Evolutionary conservation across 768 basidiomycete species (phyloP).

Genomic region (Lactarius tabidus): DNA sequence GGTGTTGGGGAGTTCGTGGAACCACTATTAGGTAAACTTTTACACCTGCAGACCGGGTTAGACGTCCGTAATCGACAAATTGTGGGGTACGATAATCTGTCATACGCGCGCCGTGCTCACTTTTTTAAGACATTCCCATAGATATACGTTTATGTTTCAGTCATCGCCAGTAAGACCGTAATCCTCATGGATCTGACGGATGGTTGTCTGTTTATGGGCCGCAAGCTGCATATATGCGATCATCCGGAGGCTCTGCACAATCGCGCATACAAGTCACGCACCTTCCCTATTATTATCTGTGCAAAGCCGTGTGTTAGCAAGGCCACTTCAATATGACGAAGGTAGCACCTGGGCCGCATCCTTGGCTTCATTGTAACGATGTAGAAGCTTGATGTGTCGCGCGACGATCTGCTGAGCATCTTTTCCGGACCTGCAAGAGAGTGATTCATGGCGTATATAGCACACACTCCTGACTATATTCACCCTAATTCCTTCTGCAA

Average conservation of each 20-base stretch:
- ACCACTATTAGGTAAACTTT: no score
- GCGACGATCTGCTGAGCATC: conserved; percentile 56
- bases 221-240: conserved; percentile 53
- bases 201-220: conserved; percentile 58
- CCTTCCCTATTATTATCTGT: conserved; percentile 77
- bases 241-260: conserved; percentile 4
- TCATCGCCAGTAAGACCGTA: conserved; percentile 56
- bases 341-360: conserved; percentile 64
- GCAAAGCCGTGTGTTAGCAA: not conserved
- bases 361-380: conserved; percentile 74
- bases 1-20: no score
- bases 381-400: conserved; percentile 61
- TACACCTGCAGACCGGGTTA: no score
- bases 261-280: conserved; percentile 29
- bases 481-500: conserved; percentile 21
- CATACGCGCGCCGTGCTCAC: no score
- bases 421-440: conserved; percentile 33
- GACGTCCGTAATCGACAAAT: no score
- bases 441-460: not conserved
- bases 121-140: no score
- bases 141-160: no score
- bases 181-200: conserved; percentile 71
- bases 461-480: not conserved
- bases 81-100: no score
- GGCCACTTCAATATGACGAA: not conserved